Evolutionary conservation across 352 stramenopile genomes (phyloP).

Genomic region (Phytophthora pisi): DNA sequence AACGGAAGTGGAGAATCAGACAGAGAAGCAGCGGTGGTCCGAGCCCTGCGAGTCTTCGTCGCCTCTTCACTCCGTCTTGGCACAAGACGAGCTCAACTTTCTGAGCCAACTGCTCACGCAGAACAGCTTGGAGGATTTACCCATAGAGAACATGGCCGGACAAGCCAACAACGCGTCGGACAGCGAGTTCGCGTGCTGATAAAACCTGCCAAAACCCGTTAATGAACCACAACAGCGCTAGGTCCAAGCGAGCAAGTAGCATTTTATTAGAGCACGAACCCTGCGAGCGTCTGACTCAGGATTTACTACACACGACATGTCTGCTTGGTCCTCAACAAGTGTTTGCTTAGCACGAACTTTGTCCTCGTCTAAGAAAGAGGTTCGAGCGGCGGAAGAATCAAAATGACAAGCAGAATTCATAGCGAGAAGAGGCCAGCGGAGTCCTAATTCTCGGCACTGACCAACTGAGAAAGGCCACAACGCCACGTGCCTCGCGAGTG

Average conservation of each 20-base stretch:
- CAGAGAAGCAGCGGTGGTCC: background rate
- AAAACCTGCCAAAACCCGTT: background rate
- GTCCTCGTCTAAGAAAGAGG: background rate
- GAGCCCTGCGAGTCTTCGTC: slow-evolving; percentile 7
- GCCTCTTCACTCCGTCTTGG: slow-evolving; percentile 29
- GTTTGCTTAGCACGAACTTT: background rate
- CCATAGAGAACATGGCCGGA: background rate
- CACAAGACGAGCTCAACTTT: slow-evolving; percentile 30
- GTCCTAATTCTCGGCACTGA: background rate
- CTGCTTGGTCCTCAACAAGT: background rate
- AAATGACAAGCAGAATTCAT: background rate
- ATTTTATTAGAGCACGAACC: background rate
- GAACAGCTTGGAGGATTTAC: slow-evolving; percentile 29
- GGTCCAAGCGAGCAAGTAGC: background rate
- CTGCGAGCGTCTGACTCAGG: background rate
- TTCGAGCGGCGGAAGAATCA: background rate
- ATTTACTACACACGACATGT: background rate
- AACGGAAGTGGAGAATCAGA: background rate
- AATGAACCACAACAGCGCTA: background rate
- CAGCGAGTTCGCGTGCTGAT: slow-evolving; percentile 6
- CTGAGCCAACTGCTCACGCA: slow-evolving; percentile 28
- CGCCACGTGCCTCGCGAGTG: background rate
- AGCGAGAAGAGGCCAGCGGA: background rate
- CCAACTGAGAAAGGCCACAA: background rate
- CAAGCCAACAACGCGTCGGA: background rate